Conservation (phyloP, 805 yeast species). For the Yamadazyma insecticola region DNA sequence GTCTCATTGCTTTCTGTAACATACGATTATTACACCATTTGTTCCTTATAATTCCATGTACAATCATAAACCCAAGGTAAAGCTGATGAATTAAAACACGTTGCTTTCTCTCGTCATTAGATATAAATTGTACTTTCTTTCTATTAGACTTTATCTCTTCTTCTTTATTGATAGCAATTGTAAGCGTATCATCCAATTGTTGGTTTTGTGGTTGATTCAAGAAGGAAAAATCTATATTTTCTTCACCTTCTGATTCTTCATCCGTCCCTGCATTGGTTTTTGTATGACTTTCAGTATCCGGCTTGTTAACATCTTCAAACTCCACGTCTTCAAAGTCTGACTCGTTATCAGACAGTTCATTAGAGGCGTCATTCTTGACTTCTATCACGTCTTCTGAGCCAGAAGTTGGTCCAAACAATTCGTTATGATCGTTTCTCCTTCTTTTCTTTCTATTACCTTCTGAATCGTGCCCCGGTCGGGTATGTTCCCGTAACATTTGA, state of each 20-base stretch:
- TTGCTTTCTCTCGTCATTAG: slow-evolving; percentile 50
- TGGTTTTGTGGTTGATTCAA: slow-evolving; percentile 3
- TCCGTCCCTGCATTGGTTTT: neutral
- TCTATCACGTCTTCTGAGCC: neutral
- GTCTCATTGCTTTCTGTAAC: slow-evolving; percentile 38
- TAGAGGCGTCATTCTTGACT: neutral
- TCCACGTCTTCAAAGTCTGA: slow-evolving; percentile 21
- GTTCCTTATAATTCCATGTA: slow-evolving; percentile 68
- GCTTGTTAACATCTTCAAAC: slow-evolving; percentile 5
- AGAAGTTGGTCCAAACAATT: neutral
- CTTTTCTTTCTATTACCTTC: slow-evolving; percentile 1
- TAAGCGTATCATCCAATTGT: too few relatives aligned
- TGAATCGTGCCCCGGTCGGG: neutral
- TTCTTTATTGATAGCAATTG: slow-evolving; percentile 13
- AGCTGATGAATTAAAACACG: slow-evolving; percentile 57
- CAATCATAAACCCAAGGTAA: slow-evolving; percentile 53
- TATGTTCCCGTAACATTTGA: slow-evolving; percentile 11
- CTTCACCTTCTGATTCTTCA: slow-evolving; percentile 1
- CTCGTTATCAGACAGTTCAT: slow-evolving; percentile 8
- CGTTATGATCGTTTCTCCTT: neutral
- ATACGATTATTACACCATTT: slow-evolving; percentile 59
- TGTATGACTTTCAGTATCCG: too few relatives aligned
- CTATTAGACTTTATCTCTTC: slow-evolving; percentile 15
- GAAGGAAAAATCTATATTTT: slow-evolving; percentile 5
- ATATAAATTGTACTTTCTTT: slow-evolving; percentile 32